Evolutionary conservation across 139 green algal genomes (phyloP), one percentile per base, ranked within the genome.

Genomic region (Microglena sp.): DNA sequence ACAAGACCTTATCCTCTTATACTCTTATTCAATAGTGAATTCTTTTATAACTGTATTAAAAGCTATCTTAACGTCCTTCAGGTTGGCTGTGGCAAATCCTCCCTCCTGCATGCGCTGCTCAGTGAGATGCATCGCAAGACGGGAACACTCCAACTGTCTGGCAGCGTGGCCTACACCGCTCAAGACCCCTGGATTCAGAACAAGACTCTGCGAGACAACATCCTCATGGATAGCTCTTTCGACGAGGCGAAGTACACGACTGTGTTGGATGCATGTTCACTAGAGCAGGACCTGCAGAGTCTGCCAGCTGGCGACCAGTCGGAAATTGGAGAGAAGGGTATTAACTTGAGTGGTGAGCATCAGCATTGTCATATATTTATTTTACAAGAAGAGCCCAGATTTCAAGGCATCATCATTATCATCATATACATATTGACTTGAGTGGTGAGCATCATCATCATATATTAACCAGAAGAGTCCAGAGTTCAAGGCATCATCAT

Each of bases 171-270:
- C 1, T 87, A 81, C 61, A 79, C 77, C 0, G 60, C 76, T 0
- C 78, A 90, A 72, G 75, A 89, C 29, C 78, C 89, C 0, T 96
- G 87, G 82, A 93, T 96, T 33, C 84, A 90, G 61, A 92, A 92
- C 72, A 79, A 69, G 7, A 89, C 77, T 18, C 60, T 96, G 40
- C 73, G 76, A 29, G 69, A 82, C 50, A 95, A 95, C 73, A 77
- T 94, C 32, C 67, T 90, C 26, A 84, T 94, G 75, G 87, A 84
- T 4, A 30, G 55, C n/a, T 64, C 75, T 1, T 80, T 64, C 6
- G 79, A 89, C 3, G 46, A 73, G 26, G 69, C 64, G 11, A 55
- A 68, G 18, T 94, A 94, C 66, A 54, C 72, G 1, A 57, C 33
- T 7, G 59, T 62, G 2, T 68, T 78, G 1, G 34, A 76, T 29